Percentiles rank a stretch among this genome's conserved stretches.
Evolutionary conservation across 176 grass and related monocot genomes (phyloP).

Genomic region (Oryza coarctata): DNA sequence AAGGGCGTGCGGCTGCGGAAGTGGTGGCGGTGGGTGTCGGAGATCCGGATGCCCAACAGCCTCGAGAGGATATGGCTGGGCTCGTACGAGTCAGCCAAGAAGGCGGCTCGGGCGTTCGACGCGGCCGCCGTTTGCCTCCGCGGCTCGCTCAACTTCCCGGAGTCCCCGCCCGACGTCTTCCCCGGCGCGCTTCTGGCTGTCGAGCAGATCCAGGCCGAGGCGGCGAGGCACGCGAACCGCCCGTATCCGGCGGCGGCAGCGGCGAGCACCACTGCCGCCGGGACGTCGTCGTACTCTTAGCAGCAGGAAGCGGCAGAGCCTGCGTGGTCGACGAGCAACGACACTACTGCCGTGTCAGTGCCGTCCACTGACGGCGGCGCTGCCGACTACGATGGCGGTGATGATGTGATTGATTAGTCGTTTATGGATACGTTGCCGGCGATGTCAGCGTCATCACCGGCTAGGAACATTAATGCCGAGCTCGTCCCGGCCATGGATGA

Average conservation of each 20-base stretch:
- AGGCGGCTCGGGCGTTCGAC: conserved; percentile 50
- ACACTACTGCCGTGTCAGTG: background rate
- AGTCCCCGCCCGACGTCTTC: conserved; percentile 35
- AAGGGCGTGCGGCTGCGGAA: conserved; percentile 52
- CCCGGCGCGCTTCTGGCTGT: conserved; percentile 9
- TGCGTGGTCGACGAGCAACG: background rate
- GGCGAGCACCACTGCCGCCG: background rate
- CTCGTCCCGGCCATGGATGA: conserved; percentile 26
- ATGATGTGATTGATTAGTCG: conserved; percentile 40
- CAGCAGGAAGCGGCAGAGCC: background rate
- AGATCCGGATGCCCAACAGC: conserved; percentile 58
- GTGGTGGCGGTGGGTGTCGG: conserved; percentile 55
- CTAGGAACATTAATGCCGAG: background rate
- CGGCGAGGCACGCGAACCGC: conserved; percentile 38
- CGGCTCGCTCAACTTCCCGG: conserved; percentile 51
- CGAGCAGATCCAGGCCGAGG: conserved; percentile 38
- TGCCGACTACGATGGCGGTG: background rate
- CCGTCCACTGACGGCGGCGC: background rate
- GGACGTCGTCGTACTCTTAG: background rate
- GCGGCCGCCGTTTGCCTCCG: conserved; percentile 50
- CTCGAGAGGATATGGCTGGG: conserved; percentile 52
- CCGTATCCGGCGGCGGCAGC: background rate
- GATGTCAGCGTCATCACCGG: background rate
- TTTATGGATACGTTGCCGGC: conserved; percentile 41
- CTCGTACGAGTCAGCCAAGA: conserved; percentile 46